Percentiles rank a stretch among this genome's conserved stretches.
Evolutionary conservation across 805 yeast genomes (phyloP).

Genomic region (Metschnikowia vanudenii): DNA sequence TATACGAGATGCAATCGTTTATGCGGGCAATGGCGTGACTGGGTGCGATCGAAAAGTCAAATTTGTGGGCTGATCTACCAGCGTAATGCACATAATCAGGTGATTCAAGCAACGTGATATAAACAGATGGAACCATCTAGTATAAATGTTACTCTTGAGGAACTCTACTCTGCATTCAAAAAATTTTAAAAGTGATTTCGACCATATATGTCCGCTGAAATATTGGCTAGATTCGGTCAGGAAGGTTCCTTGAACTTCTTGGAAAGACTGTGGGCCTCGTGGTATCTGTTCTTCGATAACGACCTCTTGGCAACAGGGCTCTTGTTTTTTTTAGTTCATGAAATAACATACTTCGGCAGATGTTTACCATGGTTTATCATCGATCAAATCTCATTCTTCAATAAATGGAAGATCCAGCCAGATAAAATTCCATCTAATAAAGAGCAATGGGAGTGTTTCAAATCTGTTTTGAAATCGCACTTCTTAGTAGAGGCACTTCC

Average conservation of each 20-base stretch:
- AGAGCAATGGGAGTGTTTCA: slow-evolving; percentile 63
- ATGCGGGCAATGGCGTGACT: slow-evolving; percentile 5
- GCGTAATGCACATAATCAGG: not conserved
- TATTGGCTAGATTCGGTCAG: not conserved
- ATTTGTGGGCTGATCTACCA: slow-evolving; percentile 7
- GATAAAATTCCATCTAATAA: slow-evolving; percentile 49
- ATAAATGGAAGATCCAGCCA: slow-evolving; percentile 54
- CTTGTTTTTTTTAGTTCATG: slow-evolving; percentile 53
- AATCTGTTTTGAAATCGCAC: slow-evolving; percentile 55
- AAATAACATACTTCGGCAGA: slow-evolving; percentile 56
- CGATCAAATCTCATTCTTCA: slow-evolving; percentile 52
- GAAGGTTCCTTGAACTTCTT: slow-evolving; percentile 27
- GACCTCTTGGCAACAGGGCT: slow-evolving; percentile 59
- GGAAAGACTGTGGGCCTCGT: slow-evolving; percentile 55
- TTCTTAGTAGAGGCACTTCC: slow-evolving; percentile 60
- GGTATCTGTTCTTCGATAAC: slow-evolving; percentile 53
- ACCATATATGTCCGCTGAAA: not conserved
- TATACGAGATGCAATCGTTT: slow-evolving; percentile 4
- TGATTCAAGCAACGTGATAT: not conserved
- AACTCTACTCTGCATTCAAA: too few relatives aligned
- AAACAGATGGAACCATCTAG: not conserved
- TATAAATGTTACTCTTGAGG: too few relatives aligned
- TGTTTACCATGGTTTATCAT: slow-evolving; percentile 59
- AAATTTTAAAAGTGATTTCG: not conserved
- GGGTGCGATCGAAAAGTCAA: not conserved